These are phyloP conservation scores for Neurospora tetrasperma DNA, from an alignment of 495 filamentous ascomycete species.

Conservation along the genomic window DNA sequence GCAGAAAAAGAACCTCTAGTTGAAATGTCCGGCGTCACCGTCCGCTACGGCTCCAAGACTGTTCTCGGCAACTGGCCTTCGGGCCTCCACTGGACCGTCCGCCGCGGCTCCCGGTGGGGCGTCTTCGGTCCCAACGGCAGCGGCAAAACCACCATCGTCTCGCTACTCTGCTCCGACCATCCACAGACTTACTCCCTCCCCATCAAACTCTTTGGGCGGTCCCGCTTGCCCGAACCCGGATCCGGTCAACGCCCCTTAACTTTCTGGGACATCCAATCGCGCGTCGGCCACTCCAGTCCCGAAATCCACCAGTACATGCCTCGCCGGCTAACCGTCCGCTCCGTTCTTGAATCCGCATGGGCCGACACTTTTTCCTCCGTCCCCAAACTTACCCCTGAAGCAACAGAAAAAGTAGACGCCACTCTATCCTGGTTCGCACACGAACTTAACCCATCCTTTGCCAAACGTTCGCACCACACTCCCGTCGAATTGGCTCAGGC, in stretches of 20 bases:
- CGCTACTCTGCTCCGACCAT: conserved; percentile 88
- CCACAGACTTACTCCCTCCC: conserved; percentile 87
- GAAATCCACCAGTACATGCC: conserved; percentile 94
- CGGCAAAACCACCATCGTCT: conserved; percentile 87
- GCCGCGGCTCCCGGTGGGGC: conserved; percentile 77
- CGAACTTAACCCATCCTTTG: conserved; percentile 51
- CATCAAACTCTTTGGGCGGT: conserved; percentile 73
- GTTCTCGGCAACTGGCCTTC: conserved; percentile 70
- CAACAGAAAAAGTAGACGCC: conserved; percentile 48
- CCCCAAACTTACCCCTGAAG: conserved; percentile 48
- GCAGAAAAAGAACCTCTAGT: conserved; percentile 52
- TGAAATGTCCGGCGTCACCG: conserved; percentile 72
- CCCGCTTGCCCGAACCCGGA: conserved; percentile 58
- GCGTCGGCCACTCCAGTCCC: conserved; percentile 85
- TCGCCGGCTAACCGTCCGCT: conserved; percentile 59
- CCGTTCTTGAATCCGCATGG: conserved; percentile 74
- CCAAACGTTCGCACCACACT: background rate
- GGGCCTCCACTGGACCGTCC: conserved; percentile 75
- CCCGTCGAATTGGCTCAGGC: conserved; percentile 1
- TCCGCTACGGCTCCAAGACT: conserved; percentile 67
- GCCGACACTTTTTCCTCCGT: conserved; percentile 72
- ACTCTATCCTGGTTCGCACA: conserved; percentile 61
- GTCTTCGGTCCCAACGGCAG: conserved; percentile 86
- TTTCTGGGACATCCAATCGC: conserved; percentile 81
- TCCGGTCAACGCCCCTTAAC: conserved; percentile 65